Evolutionary conservation across 306 rosid species (phyloP).

Genomic region (Vigna hirtella): DNA sequence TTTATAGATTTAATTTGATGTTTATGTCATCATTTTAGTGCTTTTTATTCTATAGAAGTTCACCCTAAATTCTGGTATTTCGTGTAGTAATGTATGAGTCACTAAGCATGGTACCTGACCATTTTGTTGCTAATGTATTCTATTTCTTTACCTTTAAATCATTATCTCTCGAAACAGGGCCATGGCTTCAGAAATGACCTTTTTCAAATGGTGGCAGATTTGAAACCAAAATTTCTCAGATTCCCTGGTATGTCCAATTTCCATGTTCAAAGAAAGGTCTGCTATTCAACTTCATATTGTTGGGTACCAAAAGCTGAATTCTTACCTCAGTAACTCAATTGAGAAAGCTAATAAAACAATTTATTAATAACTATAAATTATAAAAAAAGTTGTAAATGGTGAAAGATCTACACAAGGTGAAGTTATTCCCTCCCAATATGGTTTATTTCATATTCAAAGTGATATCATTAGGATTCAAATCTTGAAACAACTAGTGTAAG

Average conservation of each 20-base stretch:
- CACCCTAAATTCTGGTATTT: too few species aligned
- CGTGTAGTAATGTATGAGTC: too few species aligned
- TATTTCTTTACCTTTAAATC: neutral
- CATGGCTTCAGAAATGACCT: conserved; percentile 21
- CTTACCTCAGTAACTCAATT: neutral
- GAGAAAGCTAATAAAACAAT: neutral
- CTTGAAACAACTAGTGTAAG: too few species aligned
- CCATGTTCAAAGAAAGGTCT: neutral
- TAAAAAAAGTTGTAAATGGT: neutral
- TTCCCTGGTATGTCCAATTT: neutral
- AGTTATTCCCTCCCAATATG: too few species aligned
- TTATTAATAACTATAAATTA: neutral
- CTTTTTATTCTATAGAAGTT: too few species aligned
- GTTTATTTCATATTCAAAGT: too few species aligned
- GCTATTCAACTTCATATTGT: neutral
- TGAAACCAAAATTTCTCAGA: conserved; percentile 11
- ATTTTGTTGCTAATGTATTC: neutral
- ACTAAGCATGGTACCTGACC: too few species aligned
- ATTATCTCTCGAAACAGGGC: neutral
- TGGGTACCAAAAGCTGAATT: neutral
- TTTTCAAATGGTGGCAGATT: conserved; percentile 7
- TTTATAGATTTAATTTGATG: too few species aligned
- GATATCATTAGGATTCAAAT: too few species aligned
- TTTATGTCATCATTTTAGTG: too few species aligned
- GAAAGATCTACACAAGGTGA: too few species aligned